These are phyloP conservation scores for Mucor saturninus DNA, from an alignment of 371 early-diverging fungal genomes.

Conservation along the genomic window DNA sequence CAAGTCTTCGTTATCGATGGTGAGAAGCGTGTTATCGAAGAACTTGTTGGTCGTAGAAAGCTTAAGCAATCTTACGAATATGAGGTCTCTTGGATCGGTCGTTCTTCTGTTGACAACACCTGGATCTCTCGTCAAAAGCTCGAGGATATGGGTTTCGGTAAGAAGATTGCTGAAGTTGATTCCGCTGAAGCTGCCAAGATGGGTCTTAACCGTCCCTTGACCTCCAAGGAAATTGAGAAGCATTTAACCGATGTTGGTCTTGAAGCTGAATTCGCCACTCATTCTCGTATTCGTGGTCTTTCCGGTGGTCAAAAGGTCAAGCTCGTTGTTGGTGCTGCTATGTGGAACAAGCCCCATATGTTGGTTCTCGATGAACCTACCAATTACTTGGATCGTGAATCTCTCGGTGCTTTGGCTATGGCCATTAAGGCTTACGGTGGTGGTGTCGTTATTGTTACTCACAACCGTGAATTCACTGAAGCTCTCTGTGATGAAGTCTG, in stretches of 20 bases:
- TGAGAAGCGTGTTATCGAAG: constrained; percentile 66
- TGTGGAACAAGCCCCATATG: constrained; percentile 88
- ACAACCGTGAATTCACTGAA: constrained; percentile 77
- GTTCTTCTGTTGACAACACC: constrained; percentile 65
- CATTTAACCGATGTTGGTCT: constrained; percentile 74
- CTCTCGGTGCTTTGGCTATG: constrained; percentile 72
- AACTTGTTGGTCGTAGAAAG: constrained; percentile 70
- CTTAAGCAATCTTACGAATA: constrained; percentile 73
- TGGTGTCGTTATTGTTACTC: constrained; percentile 79
- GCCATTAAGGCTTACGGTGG: constrained; percentile 75
- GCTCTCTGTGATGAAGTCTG: constrained; percentile 75
- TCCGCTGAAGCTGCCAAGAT: constrained; percentile 68
- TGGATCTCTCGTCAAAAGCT: constrained; percentile 78
- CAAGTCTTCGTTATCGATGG: constrained; percentile 68
- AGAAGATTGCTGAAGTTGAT: constrained; percentile 70
- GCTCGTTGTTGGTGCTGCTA: constrained; percentile 84
- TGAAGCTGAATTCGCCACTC: constrained; percentile 76
- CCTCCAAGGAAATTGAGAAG: constrained; percentile 71
- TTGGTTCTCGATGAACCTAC: constrained; percentile 92
- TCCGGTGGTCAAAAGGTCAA: constrained; percentile 94
- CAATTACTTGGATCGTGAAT: constrained; percentile 82
- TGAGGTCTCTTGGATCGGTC: constrained; percentile 68
- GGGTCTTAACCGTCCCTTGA: constrained; percentile 70
- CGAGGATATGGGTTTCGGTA: constrained; percentile 70
- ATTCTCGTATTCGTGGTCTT: constrained; percentile 84